A percentile compares a stretch with the other conserved stretches of the same genome.
Evolutionary conservation across 2,329 filamentous ascomycete genomes (phyloP).

Genomic region (Ascochyta viciae-villosae): DNA sequence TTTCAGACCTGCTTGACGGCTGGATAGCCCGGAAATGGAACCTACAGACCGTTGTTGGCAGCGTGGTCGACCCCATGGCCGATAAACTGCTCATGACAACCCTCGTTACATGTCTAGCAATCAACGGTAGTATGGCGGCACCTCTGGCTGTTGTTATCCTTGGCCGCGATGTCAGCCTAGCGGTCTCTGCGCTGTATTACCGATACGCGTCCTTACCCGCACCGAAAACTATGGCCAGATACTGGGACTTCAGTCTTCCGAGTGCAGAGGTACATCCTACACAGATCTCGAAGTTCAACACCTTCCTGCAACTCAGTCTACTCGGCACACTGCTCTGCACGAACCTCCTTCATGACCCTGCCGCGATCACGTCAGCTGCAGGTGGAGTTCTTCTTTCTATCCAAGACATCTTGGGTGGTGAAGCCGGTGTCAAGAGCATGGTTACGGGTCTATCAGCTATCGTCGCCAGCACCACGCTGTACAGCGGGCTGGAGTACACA

Average conservation of each 20-base stretch:
- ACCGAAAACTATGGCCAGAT: slow-evolving; percentile 88
- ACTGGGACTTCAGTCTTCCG: slow-evolving; percentile 97
- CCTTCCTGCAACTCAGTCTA: slow-evolving; percentile 85
- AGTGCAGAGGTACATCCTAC: slow-evolving; percentile 85
- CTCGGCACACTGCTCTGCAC: slow-evolving; percentile 84
- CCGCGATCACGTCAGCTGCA: slow-evolving; percentile 59
- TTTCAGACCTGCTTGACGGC: slow-evolving; percentile 92
- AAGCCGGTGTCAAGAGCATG: slow-evolving; percentile 44
- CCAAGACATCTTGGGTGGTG: slow-evolving; percentile 38
- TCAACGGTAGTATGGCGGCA: slow-evolving; percentile 81
- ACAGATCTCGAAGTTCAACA: slow-evolving; percentile 87
- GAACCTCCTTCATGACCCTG: slow-evolving; percentile 70
- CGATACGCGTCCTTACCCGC: slow-evolving; percentile 92
- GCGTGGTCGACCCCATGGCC: slow-evolving; percentile 87
- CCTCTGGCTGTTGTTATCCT: slow-evolving; percentile 92
- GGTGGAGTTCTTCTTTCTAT: slow-evolving; percentile 34
- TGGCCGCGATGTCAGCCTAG: slow-evolving; percentile 83
- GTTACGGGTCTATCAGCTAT: slow-evolving; percentile 67
- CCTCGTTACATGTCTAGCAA: slow-evolving; percentile 81
- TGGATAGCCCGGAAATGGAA: slow-evolving; percentile 91
- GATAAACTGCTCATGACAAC: slow-evolving; percentile 97
- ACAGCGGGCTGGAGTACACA: slow-evolving; percentile 92
- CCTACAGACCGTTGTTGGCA: slow-evolving; percentile 90
- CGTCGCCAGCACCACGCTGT: slow-evolving; percentile 87
- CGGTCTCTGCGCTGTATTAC: slow-evolving; percentile 89